These are phyloP conservation scores for Lecanoromycetidae sp. DNA, from an alignment of 2,329 filamentous ascomycete species.

Conservation along the genomic window DNA sequence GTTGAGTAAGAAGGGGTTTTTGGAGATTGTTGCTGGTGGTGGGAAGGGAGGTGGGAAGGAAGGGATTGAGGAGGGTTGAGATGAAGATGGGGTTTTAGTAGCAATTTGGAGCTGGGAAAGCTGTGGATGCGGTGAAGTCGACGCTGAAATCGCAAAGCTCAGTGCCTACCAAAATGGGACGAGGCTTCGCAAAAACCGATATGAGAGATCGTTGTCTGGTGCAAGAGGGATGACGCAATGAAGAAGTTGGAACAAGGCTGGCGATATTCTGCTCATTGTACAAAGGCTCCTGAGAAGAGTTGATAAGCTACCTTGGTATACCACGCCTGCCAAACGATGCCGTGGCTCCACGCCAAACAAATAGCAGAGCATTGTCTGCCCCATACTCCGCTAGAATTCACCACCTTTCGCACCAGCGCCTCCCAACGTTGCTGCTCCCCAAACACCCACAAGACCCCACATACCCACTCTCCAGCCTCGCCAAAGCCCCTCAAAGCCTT, in stretches of 20 bases:
- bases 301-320: not conserved
- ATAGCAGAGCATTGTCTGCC: not conserved
- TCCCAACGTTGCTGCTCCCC: constrained; percentile 34
- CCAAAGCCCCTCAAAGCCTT: constrained; percentile 45
- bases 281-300: not conserved
- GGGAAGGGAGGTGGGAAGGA: not conserved
- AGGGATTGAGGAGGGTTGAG: constrained; percentile 5
- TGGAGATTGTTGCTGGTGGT: constrained; percentile 60
- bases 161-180: too few species aligned
- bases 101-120: too few species aligned
- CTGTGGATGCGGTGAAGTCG: too few species aligned
- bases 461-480: constrained; percentile 46
- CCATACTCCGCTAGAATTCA: constrained; percentile 15
- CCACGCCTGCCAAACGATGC: not conserved
- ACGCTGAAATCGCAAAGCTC: too few species aligned
- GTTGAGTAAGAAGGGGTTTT: constrained; percentile 93
- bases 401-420: constrained; percentile 20
- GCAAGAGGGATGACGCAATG: too few species aligned
- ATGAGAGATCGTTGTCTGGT: too few species aligned
- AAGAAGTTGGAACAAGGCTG: not conserved
- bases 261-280: not conserved
- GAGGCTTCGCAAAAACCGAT: too few species aligned
- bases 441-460: constrained; percentile 44
- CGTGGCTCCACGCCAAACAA: constrained; percentile 1
- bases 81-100: constrained; percentile 6